Conservation (phyloP, 139 green algal species). For the Chlamydomonas applanata region DNA sequence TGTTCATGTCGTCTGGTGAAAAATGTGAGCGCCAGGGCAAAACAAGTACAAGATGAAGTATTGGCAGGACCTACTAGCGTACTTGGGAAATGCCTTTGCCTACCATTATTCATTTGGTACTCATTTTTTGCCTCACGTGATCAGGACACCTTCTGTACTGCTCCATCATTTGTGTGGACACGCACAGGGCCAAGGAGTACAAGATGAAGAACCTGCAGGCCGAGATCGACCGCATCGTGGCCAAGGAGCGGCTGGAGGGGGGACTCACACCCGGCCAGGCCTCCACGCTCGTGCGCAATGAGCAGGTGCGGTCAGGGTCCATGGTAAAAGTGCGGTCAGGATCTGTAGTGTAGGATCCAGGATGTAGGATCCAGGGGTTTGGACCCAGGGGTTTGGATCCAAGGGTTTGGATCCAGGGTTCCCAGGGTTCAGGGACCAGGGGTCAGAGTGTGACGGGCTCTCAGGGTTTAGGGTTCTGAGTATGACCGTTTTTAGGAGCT, state of each 20-base stretch:
- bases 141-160: too few species aligned
- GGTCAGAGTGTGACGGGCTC: too few species aligned
- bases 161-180: not conserved
- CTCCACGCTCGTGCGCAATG: constrained; percentile 44
- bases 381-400: not conserved
- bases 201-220: constrained; percentile 74
- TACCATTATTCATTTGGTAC: too few species aligned
- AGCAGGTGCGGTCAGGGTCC: not conserved
- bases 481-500: too few species aligned
- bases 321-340: not conserved
- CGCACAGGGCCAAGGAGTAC: constrained; percentile 47
- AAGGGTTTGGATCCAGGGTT: not conserved
- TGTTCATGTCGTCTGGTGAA: too few species aligned
- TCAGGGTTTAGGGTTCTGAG: too few species aligned
- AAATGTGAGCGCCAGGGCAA: too few species aligned
- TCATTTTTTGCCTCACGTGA: too few species aligned
- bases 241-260: constrained; percentile 71
- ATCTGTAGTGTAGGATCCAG: not conserved
- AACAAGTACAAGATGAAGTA: too few species aligned
- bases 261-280: constrained; percentile 65
- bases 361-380: not conserved
- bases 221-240: constrained; percentile 78
- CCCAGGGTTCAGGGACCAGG: not conserved
- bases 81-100: too few species aligned
- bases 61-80: too few species aligned